Conservation (phyloP, 345 rosid genomes). For the Lepidium africanum region DNA sequence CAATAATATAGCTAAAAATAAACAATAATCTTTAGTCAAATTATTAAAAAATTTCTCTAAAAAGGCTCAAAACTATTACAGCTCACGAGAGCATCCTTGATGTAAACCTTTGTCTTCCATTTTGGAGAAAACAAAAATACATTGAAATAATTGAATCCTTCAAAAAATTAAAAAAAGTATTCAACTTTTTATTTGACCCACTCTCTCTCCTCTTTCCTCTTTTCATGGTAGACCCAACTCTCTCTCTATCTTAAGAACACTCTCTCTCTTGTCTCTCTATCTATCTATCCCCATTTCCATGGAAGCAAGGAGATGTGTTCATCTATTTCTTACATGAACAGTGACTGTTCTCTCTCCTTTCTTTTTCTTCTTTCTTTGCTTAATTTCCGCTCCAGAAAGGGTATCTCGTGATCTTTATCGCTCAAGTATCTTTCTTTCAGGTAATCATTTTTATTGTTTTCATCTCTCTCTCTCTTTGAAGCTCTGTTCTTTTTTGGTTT, state of each 20-base stretch:
- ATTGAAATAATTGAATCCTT: conserved; percentile 26
- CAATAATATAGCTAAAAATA: not conserved
- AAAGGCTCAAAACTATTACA: conserved; percentile 17
- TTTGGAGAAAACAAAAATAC: conserved; percentile 27
- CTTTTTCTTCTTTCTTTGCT: conserved; percentile 20
- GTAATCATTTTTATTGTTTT: conserved; percentile 6
- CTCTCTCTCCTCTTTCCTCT: conserved; percentile 25
- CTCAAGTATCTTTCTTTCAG: conserved; percentile 17
- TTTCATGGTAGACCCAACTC: conserved; percentile 47
- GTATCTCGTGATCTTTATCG: conserved; percentile 21
- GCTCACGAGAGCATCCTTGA: conserved; percentile 25
- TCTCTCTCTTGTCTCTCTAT: conserved; percentile 19
- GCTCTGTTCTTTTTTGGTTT: conserved; percentile 31
- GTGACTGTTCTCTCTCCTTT: conserved; percentile 21
- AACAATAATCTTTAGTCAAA: not conserved
- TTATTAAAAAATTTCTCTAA: not conserved
- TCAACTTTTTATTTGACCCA: conserved; percentile 46
- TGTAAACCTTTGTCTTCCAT: conserved; percentile 31
- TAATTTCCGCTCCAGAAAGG: not conserved
- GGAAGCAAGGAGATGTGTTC: conserved; percentile 30
- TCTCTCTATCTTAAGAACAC: conserved; percentile 20
- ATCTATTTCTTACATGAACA: conserved; percentile 16
- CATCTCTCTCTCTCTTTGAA: conserved; percentile 13
- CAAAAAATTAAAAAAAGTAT: conserved; percentile 4
- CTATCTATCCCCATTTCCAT: conserved; percentile 38